Conservation (phyloP, 139 green algal species). For the Picochlorum sp. region DNA sequence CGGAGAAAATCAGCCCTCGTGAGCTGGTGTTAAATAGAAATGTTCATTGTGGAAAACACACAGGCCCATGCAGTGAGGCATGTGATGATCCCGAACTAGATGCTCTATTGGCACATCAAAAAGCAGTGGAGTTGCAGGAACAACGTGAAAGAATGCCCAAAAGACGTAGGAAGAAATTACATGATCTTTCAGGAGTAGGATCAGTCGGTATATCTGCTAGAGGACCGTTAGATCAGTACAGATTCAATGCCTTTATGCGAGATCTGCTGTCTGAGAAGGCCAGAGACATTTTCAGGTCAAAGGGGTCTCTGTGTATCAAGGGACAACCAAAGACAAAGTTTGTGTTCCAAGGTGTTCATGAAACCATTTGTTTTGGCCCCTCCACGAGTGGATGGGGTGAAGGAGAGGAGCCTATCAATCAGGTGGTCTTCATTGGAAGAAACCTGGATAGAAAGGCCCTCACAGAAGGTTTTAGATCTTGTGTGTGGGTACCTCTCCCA, state of each 20-base stretch:
- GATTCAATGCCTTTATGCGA: constrained; percentile 81
- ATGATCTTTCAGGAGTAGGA: constrained; percentile 59
- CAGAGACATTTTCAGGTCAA: constrained; percentile 78
- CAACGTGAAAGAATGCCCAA: constrained; percentile 37
- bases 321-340: constrained; percentile 58
- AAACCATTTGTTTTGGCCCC: constrained; percentile 72
- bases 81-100: constrained; percentile 11
- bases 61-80: background rate
- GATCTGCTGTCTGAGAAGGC: constrained; percentile 68
- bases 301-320: constrained; percentile 70
- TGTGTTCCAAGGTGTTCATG: constrained; percentile 81
- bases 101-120: background rate
- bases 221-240: constrained; percentile 64
- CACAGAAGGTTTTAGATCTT: constrained; percentile 55
- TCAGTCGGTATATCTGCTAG: constrained; percentile 60
- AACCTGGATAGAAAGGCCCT: constrained; percentile 45
- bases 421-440: constrained; percentile 78
- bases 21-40: background rate
- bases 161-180: constrained; percentile 49
- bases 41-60: constrained; percentile 3
- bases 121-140: constrained; percentile 8
- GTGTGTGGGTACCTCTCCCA: constrained; percentile 65
- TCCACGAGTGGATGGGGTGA: constrained; percentile 48
- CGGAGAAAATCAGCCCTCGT: background rate
- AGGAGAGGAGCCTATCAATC: constrained; percentile 54